Conservation (phyloP, 1,284 basidiomycete species). For the Amylostereum areolatum region DNA sequence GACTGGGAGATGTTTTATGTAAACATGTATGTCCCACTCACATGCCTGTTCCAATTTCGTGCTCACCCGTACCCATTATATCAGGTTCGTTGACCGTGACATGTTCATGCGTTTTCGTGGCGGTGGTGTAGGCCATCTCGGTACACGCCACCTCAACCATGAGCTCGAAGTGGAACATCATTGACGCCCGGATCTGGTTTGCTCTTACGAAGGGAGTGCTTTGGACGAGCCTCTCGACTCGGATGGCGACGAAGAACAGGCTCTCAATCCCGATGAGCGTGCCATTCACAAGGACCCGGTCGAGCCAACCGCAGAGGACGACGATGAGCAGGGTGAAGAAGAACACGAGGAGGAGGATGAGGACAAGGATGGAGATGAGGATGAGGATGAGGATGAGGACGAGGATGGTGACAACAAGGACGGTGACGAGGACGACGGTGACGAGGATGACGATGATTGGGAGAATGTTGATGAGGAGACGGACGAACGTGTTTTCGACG, state of each 20-base stretch:
- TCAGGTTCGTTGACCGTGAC: slow-evolving; percentile 16
- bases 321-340: no score
- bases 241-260: no score
- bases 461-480: neutral
- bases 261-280: no score
- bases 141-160: neutral
- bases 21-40: slow-evolving; percentile 12
- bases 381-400: neutral
- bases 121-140: slow-evolving; percentile 13
- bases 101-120: slow-evolving; percentile 16
- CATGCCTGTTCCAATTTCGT: neutral
- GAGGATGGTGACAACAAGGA: neutral
- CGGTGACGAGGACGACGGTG: neutral
- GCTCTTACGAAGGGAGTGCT: neutral
- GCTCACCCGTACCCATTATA: neutral
- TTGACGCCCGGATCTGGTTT: neutral
- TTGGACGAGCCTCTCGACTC: neutral
- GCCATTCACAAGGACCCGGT: no score
- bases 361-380: no score
- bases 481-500: neutral
- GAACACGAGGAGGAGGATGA: no score
- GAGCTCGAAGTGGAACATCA: neutral
- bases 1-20: slow-evolving; percentile 5
- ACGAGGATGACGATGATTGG: neutral
- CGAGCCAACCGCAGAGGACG: no score